Conservation (phyloP, 257 asterid species). For the Solanum lycopersicoides region DNA sequence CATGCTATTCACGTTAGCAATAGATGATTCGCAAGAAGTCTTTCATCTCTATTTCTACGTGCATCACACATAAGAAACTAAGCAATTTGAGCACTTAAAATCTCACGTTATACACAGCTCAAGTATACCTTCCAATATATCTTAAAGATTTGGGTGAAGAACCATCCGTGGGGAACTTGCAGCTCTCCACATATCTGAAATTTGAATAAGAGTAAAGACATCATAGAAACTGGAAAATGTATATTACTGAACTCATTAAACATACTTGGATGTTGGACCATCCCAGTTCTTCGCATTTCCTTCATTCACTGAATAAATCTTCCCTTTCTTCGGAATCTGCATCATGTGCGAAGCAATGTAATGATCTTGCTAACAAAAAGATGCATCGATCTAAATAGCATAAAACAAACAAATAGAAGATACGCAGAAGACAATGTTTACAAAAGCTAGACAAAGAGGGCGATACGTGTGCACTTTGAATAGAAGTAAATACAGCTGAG, state of each 20-base stretch:
- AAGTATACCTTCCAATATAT: conserved; percentile 86
- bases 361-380: not conserved
- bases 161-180: conserved; percentile 89
- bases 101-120: not conserved
- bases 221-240: not conserved
- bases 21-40: not conserved
- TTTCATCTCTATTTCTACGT: not conserved
- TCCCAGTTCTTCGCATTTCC: conserved; percentile 98
- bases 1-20: not conserved
- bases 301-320: conserved; percentile 88
- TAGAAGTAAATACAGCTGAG: not conserved
- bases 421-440: not conserved
- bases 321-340: conserved; percentile 85
- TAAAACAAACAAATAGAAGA: not conserved
- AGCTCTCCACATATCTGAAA: conserved; percentile 68
- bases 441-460: not conserved
- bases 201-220: not conserved
- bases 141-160: conserved; percentile 86
- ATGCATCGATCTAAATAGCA: not conserved
- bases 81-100: not conserved
- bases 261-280: conserved; percentile 74
- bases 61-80: not conserved
- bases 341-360: not conserved
- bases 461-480: not conserved
- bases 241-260: not conserved